Evolutionary conservation across 2,329 filamentous ascomycete genomes (phyloP).

Genomic region (Apiospora pterosperma): DNA sequence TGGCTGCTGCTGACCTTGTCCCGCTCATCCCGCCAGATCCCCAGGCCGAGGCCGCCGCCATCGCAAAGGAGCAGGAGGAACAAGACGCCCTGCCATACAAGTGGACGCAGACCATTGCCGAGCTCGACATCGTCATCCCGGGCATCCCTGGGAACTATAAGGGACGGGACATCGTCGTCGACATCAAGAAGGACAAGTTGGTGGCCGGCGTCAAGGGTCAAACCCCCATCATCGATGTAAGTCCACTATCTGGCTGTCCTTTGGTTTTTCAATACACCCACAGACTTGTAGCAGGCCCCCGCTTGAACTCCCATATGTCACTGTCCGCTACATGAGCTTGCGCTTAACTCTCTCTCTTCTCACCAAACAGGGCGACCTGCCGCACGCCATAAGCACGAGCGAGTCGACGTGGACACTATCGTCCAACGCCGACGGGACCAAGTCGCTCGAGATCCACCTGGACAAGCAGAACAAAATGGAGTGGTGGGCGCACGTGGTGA

Average conservation of each 20-base stretch:
- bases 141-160: constrained; percentile 77
- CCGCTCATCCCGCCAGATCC: constrained; percentile 37
- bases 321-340: constrained; percentile 10
- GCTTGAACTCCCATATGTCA: too few species aligned
- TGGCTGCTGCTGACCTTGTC: neutral
- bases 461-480: constrained; percentile 97
- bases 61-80: constrained; percentile 76
- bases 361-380: constrained; percentile 69
- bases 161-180: constrained; percentile 77
- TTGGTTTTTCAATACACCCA: too few species aligned
- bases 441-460: constrained; percentile 74
- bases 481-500: constrained; percentile 96
- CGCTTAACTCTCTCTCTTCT: neutral
- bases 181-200: constrained; percentile 75
- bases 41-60: constrained; percentile 55
- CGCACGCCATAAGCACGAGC: constrained; percentile 74
- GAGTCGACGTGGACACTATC: constrained; percentile 95
- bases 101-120: constrained; percentile 90
- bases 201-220: constrained; percentile 85
- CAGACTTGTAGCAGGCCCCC: too few species aligned
- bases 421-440: constrained; percentile 64
- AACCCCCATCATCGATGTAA: constrained; percentile 75
- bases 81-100: constrained; percentile 93
- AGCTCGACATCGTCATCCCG: constrained; percentile 75
- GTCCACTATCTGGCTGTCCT: too few species aligned